A percentile compares a stretch with the other conserved stretches of the same genome.
phyloP scores from a whole-genome alignment of 2,329 filamentous ascomycete genomes.

The Penicillium decumbens region DNA sequence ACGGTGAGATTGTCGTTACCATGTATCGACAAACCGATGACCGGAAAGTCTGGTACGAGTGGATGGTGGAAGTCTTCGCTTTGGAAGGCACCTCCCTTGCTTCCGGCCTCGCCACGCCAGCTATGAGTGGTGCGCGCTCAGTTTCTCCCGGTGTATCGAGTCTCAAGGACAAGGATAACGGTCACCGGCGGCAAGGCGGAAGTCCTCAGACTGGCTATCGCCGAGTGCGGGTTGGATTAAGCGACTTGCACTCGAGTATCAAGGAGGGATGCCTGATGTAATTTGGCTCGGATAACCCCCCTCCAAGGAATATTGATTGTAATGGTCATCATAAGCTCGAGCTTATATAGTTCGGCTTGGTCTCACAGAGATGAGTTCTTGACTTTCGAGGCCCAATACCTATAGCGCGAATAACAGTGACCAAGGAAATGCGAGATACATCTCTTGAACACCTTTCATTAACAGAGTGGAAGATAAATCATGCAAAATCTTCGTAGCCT shows the following conservation, averaged over 20 bases:
- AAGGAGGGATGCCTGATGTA: slow-evolving; percentile 49
- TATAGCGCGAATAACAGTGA: no score
- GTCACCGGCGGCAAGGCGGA: slow-evolving; percentile 6
- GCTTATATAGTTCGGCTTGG: neutral
- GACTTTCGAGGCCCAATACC: neutral
- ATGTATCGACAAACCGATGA: slow-evolving; percentile 98
- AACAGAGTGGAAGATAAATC: no score
- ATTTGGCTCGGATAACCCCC: neutral
- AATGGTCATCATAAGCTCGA: neutral
- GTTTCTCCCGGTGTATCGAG: slow-evolving; percentile 25
- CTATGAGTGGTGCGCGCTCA: slow-evolving; percentile 30
- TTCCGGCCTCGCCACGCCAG: slow-evolving; percentile 18
- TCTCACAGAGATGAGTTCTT: neutral
- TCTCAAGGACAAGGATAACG: slow-evolving; percentile 19
- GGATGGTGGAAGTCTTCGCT: slow-evolving; percentile 81
- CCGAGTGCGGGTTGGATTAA: slow-evolving; percentile 41
- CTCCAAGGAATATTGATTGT: neutral
- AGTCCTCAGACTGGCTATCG: slow-evolving; percentile 20
- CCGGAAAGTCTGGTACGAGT: slow-evolving; percentile 97
- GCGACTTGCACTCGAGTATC: slow-evolving; percentile 47
- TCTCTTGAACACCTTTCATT: no score
- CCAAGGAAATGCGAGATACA: no score
- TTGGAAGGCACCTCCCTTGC: slow-evolving; percentile 24
- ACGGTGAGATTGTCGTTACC: slow-evolving; percentile 78
- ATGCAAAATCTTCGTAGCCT: no score